phyloP scores from a whole-genome alignment of 805 yeast genomes.

The Suhomyces sp. region DNA sequence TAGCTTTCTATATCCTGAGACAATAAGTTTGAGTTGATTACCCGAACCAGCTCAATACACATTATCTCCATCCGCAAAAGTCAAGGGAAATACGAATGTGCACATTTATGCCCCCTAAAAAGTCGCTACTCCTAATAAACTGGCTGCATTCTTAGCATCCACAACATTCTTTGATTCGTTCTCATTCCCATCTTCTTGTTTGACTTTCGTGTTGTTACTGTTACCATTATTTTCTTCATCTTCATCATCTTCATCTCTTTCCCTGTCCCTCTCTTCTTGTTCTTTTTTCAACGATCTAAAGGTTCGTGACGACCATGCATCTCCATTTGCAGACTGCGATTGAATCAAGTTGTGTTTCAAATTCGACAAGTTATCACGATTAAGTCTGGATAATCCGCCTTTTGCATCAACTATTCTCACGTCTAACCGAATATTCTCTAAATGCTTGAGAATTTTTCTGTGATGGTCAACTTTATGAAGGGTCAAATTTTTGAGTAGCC shows the following conservation, averaged over 20 bases:
- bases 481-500: slow-evolving; percentile 57
- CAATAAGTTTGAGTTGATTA: too few species aligned
- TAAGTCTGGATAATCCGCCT: slow-evolving; percentile 82
- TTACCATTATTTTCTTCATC: too few species aligned
- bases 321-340: slow-evolving; percentile 43
- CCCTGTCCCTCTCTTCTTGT: slow-evolving; percentile 21
- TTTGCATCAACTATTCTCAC: slow-evolving; percentile 70
- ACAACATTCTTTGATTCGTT: slow-evolving; percentile 30
- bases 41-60: too few species aligned
- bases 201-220: slow-evolving; percentile 16
- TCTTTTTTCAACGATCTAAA: slow-evolving; percentile 35
- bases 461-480: slow-evolving; percentile 80
- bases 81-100: too few species aligned
- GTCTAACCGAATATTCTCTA: slow-evolving; percentile 71
- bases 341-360: slow-evolving; percentile 43
- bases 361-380: slow-evolving; percentile 61
- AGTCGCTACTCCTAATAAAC: slow-evolving; percentile 72
- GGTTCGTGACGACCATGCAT: slow-evolving; percentile 45
- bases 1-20: too few species aligned
- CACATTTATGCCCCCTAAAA: slow-evolving; percentile 45
- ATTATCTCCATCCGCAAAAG: too few species aligned
- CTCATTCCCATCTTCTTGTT: slow-evolving; percentile 25
- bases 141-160: slow-evolving; percentile 84
- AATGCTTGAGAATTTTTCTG: slow-evolving; percentile 69
- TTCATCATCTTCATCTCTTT: slow-evolving; percentile 12